These are phyloP conservation scores for Tolypocladium paradoxum DNA, from an alignment of 2,329 filamentous ascomycete species.

Conservation along the genomic window DNA sequence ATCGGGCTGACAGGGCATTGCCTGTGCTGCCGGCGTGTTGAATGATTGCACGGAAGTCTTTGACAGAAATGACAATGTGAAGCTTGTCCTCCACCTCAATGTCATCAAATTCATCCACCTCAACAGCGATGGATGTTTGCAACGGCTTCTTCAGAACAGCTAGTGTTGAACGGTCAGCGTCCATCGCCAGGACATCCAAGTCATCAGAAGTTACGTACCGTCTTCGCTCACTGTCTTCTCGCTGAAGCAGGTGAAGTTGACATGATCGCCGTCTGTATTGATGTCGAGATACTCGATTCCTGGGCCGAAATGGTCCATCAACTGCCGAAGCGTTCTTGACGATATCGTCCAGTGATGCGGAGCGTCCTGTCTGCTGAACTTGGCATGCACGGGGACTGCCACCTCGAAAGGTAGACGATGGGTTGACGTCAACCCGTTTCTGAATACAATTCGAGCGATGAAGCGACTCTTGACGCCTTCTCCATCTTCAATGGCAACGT, in stretches of 20 bases:
- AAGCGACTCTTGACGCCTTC: constrained; percentile 62
- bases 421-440: constrained; percentile 67
- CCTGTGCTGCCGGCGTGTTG: constrained; percentile 62
- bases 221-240: constrained; percentile 63
- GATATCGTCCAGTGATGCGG: constrained; percentile 64
- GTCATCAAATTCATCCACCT: constrained; percentile 65
- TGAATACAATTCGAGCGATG: constrained; percentile 61
- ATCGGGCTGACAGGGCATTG: constrained; percentile 55
- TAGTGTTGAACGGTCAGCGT: constrained; percentile 25
- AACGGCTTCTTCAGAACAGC: constrained; percentile 71
- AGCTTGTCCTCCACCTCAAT: constrained; percentile 65
- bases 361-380: constrained; percentile 58
- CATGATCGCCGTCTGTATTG: constrained; percentile 60
- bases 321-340: constrained; percentile 58
- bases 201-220: constrained; percentile 15
- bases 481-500: constrained; percentile 63
- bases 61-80: constrained; percentile 72
- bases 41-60: constrained; percentile 72
- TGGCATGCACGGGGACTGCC: constrained; percentile 62
- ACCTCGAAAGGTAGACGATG: constrained; percentile 68
- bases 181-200: neutral
- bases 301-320: constrained; percentile 71
- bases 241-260: constrained; percentile 72
- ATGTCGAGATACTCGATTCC: constrained; percentile 75
- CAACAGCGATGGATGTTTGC: constrained; percentile 68